phyloP scores from a whole-genome alignment of 139 green algal species.

The Eudorina sp. region DNA sequence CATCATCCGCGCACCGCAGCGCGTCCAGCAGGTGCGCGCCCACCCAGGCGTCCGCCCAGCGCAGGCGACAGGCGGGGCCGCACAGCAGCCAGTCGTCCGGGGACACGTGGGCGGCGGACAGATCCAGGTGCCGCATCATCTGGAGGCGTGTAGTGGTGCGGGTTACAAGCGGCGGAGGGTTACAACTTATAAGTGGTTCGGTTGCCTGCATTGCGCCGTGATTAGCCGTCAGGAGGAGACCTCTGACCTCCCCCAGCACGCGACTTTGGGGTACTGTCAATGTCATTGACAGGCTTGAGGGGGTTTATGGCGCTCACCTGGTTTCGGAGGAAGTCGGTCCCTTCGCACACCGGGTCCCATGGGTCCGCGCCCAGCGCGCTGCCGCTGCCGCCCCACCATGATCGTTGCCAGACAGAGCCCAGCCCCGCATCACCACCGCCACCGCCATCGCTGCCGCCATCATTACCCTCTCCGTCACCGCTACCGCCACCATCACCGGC shows the following conservation, averaged over 20 bases:
- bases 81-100: constrained; percentile 52
- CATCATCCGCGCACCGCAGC: constrained; percentile 2
- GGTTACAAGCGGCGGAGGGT: no score
- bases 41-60: constrained; percentile 37
- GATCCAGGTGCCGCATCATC: constrained; percentile 42
- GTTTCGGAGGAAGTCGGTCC: constrained; percentile 13
- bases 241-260: no score
- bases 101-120: constrained; percentile 4
- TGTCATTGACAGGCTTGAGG: no score
- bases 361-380: background rate
- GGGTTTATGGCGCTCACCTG: background rate
- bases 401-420: background rate
- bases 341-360: constrained; percentile 43
- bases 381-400: constrained; percentile 29
- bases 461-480: background rate
- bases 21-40: constrained; percentile 53
- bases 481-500: background rate
- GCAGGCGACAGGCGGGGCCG: background rate
- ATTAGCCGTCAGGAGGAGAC: no score
- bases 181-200: no score
- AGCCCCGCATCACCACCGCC: background rate
- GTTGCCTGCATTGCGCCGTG: no score
- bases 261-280: no score
- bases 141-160: background rate
- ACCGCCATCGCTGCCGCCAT: background rate